These are phyloP conservation scores for Fusarium domesticum DNA, from an alignment of 2,329 filamentous ascomycete genomes.

Conservation along the genomic window DNA sequence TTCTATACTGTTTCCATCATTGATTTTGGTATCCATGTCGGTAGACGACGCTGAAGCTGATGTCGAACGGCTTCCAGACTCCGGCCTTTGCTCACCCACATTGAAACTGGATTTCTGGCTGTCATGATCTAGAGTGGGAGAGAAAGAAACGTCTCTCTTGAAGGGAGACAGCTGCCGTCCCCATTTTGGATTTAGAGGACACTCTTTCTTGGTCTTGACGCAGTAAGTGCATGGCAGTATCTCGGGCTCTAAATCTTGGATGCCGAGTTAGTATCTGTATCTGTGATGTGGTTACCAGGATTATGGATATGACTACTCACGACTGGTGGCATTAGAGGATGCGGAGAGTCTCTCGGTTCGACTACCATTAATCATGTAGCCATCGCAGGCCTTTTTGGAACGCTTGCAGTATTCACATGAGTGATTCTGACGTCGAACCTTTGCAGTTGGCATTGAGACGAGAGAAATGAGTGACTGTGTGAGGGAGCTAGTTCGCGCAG, in stretches of 20 bases:
- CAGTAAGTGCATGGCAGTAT: slow-evolving; percentile 30
- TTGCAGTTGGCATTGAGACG: slow-evolving; percentile 9
- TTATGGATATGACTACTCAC: too few relatives aligned
- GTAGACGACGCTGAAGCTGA: neutral
- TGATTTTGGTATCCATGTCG: slow-evolving; percentile 6
- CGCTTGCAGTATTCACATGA: slow-evolving; percentile 26
- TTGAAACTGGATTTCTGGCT: slow-evolving; percentile 1
- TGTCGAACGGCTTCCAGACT: neutral
- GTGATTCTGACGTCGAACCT: slow-evolving; percentile 22
- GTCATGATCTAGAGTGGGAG: neutral
- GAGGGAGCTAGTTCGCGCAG: too few relatives aligned
- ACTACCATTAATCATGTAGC: slow-evolving; percentile 16
- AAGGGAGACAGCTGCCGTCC: slow-evolving; percentile 11
- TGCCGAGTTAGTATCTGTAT: too few relatives aligned
- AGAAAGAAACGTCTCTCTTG: slow-evolving; percentile 1
- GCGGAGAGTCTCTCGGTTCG: too few relatives aligned
- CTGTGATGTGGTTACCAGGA: too few relatives aligned
- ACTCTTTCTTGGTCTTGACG: slow-evolving; percentile 30
- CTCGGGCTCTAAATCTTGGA: too few relatives aligned
- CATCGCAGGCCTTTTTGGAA: slow-evolving; percentile 29
- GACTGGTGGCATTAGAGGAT: too few relatives aligned
- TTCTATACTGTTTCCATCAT: neutral
- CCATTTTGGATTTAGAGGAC: slow-evolving; percentile 30
- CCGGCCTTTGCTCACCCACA: slow-evolving; percentile 9
- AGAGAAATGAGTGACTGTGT: too few relatives aligned